A percentile compares a stretch with the other conserved stretches of the same genome.
Conservation (phyloP, 2,329 filamentous ascomycete species). For the Xylariales sp. region DNA sequence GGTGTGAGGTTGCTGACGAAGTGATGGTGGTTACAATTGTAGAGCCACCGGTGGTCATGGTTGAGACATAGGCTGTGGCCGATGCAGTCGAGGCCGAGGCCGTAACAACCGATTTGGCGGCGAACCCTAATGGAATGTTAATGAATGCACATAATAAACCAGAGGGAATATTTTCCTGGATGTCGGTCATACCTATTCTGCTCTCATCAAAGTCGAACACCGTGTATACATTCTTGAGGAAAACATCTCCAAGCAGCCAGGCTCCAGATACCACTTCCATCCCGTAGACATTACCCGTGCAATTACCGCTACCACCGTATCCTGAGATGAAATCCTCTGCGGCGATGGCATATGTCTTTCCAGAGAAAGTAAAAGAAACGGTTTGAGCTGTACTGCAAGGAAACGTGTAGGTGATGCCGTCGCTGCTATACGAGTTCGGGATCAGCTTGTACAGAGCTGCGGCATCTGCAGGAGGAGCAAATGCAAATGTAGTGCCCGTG, state of each 20-base stretch:
- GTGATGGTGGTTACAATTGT: conserved; percentile 10
- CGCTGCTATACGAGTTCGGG: conserved; percentile 51
- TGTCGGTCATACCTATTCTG: conserved; percentile 61
- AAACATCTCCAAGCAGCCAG: conserved; percentile 83
- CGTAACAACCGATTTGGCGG: conserved; percentile 21
- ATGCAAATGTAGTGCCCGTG: conserved; percentile 76
- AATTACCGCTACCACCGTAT: conserved; percentile 39
- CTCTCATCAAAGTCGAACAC: conserved; percentile 74
- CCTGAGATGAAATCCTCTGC: conserved; percentile 65
- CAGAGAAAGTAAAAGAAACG: conserved; percentile 65
- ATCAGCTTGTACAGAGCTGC: conserved; percentile 64
- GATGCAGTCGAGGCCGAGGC: conserved; percentile 11
- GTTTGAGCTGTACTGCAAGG: conserved; percentile 64
- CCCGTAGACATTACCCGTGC: conserved; percentile 72
- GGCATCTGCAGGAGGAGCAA: conserved; percentile 66
- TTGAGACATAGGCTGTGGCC: conserved; percentile 13
- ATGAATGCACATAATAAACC: no score
- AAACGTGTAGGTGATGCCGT: conserved; percentile 61
- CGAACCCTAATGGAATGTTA: conserved; percentile 34
- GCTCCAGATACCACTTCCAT: conserved; percentile 59
- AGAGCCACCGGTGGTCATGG: conserved; percentile 7
- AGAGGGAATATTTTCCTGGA: no score
- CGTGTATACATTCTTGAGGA: conserved; percentile 85
- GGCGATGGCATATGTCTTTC: conserved; percentile 61
- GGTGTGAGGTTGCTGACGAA: conserved; percentile 9